Evolutionary conservation across 2,329 filamentous ascomycete genomes (phyloP), one percentile per base, ranked within the genome.

Genomic region (Macrophomina phaseolina): DNA sequence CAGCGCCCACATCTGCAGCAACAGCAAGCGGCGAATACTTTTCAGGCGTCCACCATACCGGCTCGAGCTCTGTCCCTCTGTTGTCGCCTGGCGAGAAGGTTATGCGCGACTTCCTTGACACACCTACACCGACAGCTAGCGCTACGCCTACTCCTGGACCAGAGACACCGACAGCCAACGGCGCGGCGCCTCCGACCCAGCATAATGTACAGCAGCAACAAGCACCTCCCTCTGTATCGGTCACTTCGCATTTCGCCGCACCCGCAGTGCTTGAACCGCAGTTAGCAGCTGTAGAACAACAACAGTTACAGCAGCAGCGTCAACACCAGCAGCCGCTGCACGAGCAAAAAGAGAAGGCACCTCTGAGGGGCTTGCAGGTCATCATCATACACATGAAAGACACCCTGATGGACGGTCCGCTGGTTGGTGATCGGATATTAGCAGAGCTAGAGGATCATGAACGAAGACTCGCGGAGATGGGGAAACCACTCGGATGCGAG

Each of bases 381-480:
- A 89, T 97, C 60, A 88, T 98, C 65, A 98, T 98, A 45, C 95
- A 99, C 75, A 87, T 98, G 74, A 99, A 99, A 77, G 94, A 98
- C 70, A 90, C 86, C 28, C 81, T 97, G 65, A 82, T 84, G 8
- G 93, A 97, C 75, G 92, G 88, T 0, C 87, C 87, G 32, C 77
- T 81, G 56, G 87, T 85, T 1, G 86, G 83, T 42, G 88, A 92
- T 3, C 84, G 80, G 1, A 97, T 98, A 42, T 73, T 95, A 28
- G 75, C 82, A 68, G 88, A 97, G 76, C 78, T 98, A 60, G 75
- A 80, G 18, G 87, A 87, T 32, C 84, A 92, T 67, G 92, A 94
- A 68, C 71, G 68, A 49, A 68, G 67, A 34, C 65, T 82, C 64
- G 73, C 73, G 42, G 76, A 78, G 36, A n/a, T 42, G 5, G 86